Evolutionary conservation across 345 rosid genomes (phyloP).

Genomic region (Anacardium occidentale): DNA sequence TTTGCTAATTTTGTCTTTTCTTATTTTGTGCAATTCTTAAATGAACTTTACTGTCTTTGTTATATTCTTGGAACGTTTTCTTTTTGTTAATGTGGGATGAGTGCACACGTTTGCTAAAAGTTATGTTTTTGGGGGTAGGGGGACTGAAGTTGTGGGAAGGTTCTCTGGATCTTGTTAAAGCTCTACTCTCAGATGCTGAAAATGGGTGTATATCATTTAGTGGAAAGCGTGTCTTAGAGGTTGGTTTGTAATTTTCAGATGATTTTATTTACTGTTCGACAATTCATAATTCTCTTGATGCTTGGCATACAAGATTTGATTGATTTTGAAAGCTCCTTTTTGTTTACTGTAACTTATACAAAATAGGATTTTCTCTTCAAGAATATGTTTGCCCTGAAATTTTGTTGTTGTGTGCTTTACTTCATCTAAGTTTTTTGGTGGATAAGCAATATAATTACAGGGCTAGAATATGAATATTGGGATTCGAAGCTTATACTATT

Average conservation of each 20-base stretch:
- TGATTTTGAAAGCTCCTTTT: background rate
- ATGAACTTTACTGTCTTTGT: background rate
- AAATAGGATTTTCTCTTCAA: background rate
- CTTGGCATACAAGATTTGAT: background rate
- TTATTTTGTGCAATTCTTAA: background rate
- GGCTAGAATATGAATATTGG: background rate
- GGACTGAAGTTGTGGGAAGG: conserved; percentile 99
- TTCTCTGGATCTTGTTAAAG: conserved; percentile 83
- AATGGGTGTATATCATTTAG: conserved; percentile 47
- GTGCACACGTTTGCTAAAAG: background rate
- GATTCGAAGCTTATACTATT: background rate
- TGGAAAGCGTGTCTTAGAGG: conserved; percentile 83
- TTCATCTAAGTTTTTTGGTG: too few species aligned
- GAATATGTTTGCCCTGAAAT: background rate
- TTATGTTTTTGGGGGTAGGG: conserved; percentile 39
- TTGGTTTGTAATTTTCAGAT: conserved; percentile 39
- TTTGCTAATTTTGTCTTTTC: background rate
- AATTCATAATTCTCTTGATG: background rate
- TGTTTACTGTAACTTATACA: background rate
- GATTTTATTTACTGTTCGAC: conserved; percentile 10
- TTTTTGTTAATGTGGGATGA: background rate
- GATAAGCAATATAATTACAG: background rate
- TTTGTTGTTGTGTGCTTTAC: background rate
- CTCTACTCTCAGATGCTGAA: conserved; percentile 59
- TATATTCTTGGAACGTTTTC: background rate